phyloP scores from a whole-genome alignment of 2,329 filamentous ascomycete species.

The Clonostachys rhizophaga region DNA sequence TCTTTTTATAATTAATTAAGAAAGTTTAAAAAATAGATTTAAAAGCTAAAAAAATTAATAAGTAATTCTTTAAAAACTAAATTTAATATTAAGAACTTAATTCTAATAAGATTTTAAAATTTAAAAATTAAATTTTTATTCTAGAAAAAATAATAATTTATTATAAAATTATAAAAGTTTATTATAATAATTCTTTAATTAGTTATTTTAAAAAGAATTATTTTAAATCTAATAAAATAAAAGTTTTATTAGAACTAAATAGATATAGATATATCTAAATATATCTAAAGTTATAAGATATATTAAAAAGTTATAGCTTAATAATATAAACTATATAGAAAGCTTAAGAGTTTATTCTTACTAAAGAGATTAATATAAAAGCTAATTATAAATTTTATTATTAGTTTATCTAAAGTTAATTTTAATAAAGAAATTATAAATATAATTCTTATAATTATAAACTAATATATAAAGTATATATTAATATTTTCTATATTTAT shows the following conservation, averaged over 20 bases:
- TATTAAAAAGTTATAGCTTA: not conserved
- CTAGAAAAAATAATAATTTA: not conserved
- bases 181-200: not conserved
- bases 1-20: not conserved
- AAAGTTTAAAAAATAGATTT: not conserved
- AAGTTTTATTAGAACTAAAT: not conserved
- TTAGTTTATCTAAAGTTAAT: not conserved
- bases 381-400: constrained; percentile 2
- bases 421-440: not conserved
- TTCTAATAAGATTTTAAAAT: not conserved
- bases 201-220: not conserved
- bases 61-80: too few relatives aligned
- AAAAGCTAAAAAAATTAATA: not conserved
- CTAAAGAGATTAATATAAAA: not conserved
- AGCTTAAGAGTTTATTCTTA: not conserved
- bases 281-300: not conserved
- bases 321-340: not conserved
- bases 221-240: not conserved
- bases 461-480: constrained; percentile 2
- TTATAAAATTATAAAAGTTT: not conserved
- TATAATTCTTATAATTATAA: not conserved
- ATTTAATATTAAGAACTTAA: too few relatives aligned
- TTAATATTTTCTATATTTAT: not conserved
- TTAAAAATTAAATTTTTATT: not conserved
- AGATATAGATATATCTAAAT: not conserved